These are phyloP conservation scores for Lactuca saligna DNA, from an alignment of 129 eudicot species.

Conservation along the genomic window DNA sequence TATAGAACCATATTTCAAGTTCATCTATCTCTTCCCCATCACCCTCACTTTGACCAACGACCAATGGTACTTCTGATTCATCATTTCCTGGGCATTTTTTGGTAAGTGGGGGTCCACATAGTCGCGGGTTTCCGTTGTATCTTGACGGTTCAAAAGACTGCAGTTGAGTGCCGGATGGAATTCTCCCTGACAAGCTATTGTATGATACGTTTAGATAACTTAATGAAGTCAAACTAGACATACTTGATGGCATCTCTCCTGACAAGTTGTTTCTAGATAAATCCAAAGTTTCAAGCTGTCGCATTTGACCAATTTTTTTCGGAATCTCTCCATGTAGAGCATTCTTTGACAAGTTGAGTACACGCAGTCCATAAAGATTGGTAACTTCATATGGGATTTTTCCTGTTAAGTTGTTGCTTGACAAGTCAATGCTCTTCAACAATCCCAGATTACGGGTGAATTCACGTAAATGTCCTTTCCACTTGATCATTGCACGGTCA, in stretches of 20 bases:
- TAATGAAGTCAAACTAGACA: neutral
- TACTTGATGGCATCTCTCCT: neutral
- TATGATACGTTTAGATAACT: neutral
- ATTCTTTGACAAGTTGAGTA: neutral
- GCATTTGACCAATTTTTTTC: neutral
- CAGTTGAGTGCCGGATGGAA: neutral
- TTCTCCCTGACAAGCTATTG: neutral
- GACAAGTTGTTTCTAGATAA: neutral
- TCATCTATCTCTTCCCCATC: neutral
- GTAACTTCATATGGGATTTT: neutral
- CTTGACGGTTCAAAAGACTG: neutral
- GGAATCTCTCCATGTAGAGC: neutral
- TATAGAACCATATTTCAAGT: neutral
- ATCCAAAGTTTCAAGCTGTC: neutral
- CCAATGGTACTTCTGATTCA: neutral
- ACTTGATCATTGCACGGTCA: too few species aligned
- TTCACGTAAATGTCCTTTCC: too few species aligned
- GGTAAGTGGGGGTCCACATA: neutral
- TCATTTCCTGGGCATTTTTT: neutral
- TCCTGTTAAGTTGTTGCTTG: neutral
- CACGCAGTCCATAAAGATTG: neutral
- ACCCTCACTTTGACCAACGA: neutral
- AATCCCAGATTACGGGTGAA: too few species aligned
- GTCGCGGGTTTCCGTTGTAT: neutral
- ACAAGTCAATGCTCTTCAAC: too few species aligned